Evolutionary conservation across 305 asterid genomes (phyloP).

Genomic region (Fraxinus paxiana): DNA sequence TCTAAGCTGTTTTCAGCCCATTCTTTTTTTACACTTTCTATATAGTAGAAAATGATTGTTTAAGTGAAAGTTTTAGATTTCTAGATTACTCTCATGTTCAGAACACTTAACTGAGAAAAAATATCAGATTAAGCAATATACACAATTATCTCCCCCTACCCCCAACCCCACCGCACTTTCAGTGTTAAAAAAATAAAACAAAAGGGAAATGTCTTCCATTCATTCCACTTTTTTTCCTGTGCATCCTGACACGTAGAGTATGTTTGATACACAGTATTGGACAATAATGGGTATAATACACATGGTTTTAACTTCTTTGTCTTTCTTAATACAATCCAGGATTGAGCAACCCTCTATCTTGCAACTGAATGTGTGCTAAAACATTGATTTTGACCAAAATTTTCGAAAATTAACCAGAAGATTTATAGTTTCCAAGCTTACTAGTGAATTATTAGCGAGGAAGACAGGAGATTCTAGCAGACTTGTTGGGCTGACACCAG

Average conservation of each 20-base stretch:
- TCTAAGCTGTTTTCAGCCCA: not conserved
- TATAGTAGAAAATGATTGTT: not conserved
- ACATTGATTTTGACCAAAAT: not conserved
- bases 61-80: not conserved
- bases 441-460: constrained; percentile 65
- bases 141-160: not conserved
- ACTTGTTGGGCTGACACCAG: constrained; percentile 82
- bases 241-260: not conserved
- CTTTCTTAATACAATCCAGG: not conserved
- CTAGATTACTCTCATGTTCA: not conserved
- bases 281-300: not conserved
- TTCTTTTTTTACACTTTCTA: not conserved
- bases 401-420: not conserved
- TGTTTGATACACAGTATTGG: not conserved
- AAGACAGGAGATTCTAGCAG: constrained; percentile 92
- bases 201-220: not conserved
- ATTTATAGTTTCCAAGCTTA: constrained; percentile 23
- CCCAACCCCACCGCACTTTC: not conserved
- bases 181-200: not conserved
- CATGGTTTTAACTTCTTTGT: not conserved
- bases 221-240: not conserved
- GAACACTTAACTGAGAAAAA: not conserved
- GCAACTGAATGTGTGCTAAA: not conserved
- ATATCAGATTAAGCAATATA: not conserved
- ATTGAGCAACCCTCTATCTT: not conserved